Base-by-base conservation (phyloP, 176 grass and related monocot species). In the Typha latifolia region DNA sequence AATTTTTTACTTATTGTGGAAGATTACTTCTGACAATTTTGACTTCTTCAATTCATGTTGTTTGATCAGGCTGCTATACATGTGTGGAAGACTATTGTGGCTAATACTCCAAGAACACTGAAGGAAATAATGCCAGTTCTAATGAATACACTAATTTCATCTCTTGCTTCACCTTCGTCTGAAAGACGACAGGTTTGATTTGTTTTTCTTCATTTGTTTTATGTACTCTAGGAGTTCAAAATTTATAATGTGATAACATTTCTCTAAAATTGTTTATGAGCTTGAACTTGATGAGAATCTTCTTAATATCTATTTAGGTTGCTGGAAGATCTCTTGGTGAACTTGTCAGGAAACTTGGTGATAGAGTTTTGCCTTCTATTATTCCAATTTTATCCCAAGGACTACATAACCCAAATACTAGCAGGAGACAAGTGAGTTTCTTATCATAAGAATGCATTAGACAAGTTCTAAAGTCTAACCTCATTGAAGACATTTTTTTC, bases 121-220 rank as follows among this genome's bases (percentile, higher is more conserved):
- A 97, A 97, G 70, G 93, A 97, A 82, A 97, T 97, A 68, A 97
- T 97, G 93, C 85, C 88, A 61, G 85, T 97, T 68, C 74, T 97
- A 57, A 97, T 97, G 93, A 84, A 86, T 71, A 97, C 85, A 15
- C 83, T 97, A 37, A 97, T 97, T 74, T 92, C 83, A 53, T 97
- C 93, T 80, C 88, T 97, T 73, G 93, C 93, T 12, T 97, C 93
- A 67, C 82, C 88, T 78, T 92, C 93, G 62, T 92, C 49, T 19
- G 93, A 97, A 82, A 85, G 93, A 49, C 83, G 85, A 14, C 93
- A 97, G 92, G 92, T 96, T 74, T 66, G 62, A 51, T 22, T 49
- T 78, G 32, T 62, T 67, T 4, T 49, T 56, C 27, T 69, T 27
- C 61, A 50, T 14, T 73, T n/a, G 56, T 74, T 55, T 48, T 70